Conservation (phyloP, 2,329 filamentous ascomycete species). For the Ambrosiella beaveri region DNA sequence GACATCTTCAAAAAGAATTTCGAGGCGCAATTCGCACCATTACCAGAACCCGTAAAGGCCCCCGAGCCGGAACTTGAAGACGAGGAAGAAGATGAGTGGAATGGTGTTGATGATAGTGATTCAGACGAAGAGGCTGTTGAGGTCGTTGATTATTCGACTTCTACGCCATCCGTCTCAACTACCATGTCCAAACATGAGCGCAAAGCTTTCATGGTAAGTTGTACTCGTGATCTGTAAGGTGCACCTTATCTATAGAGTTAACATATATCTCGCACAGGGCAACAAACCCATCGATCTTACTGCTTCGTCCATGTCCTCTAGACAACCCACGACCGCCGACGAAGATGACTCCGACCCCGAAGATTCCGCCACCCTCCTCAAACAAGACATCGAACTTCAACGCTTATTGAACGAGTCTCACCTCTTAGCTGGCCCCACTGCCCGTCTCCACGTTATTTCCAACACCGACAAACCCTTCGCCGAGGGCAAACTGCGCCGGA, state of each 20-base stretch:
- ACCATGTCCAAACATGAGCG: constrained; percentile 49
- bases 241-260: not conserved
- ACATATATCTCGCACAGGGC: constrained; percentile 14
- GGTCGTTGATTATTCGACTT: constrained; percentile 42
- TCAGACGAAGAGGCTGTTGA: constrained; percentile 26
- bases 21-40: constrained; percentile 69
- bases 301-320: constrained; percentile 18
- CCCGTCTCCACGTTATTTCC: constrained; percentile 24
- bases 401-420: constrained; percentile 83
- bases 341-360: constrained; percentile 27
- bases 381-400: constrained; percentile 84
- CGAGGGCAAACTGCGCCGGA: constrained; percentile 56
- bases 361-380: constrained; percentile 52
- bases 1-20: constrained; percentile 72
- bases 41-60: constrained; percentile 26
- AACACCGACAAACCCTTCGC: constrained; percentile 27
- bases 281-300: constrained; percentile 32
- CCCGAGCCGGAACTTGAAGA: constrained; percentile 17
- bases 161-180: constrained; percentile 21
- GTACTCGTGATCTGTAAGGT: not conserved
- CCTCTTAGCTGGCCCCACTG: constrained; percentile 43
- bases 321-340: constrained; percentile 14
- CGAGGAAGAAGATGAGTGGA: constrained; percentile 17
- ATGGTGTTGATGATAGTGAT: constrained; percentile 14
- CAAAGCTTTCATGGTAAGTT: constrained; percentile 57